phyloP scores from a whole-genome alignment of 1,284 basidiomycete genomes.

The Hymenochaete sp. region DNA sequence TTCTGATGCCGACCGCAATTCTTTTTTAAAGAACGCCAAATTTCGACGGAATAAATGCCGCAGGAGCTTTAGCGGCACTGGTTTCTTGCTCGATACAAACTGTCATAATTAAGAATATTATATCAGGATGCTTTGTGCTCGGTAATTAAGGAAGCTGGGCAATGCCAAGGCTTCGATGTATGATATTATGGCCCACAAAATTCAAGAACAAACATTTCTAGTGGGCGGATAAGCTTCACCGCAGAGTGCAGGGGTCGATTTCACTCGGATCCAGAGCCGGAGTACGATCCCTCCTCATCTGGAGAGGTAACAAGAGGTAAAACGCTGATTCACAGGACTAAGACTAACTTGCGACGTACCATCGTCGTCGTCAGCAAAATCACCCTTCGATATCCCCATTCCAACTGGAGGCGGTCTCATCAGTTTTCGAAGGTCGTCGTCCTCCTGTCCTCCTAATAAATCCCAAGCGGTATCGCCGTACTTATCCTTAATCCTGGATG shows the following conservation, averaged over 20 bases:
- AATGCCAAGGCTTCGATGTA: too few species aligned
- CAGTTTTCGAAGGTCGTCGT: conserved; percentile 39
- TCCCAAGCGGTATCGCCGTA: conserved; percentile 53
- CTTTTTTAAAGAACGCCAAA: too few species aligned
- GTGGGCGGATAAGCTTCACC: too few species aligned
- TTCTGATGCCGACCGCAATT: too few species aligned
- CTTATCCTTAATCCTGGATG: conserved; percentile 65
- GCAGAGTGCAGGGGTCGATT: conserved; percentile 1
- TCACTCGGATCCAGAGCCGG: conserved; percentile 20
- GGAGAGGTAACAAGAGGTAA: conserved; percentile 25
- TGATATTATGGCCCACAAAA: too few species aligned
- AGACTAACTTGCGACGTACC: neutral
- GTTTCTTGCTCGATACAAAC: too few species aligned
- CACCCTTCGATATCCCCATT: conserved; percentile 29
- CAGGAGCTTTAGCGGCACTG: too few species aligned
- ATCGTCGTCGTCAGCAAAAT: conserved; percentile 36
- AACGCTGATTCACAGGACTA: neutral
- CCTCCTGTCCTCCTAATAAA: conserved; percentile 37
- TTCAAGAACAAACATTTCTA: neutral
- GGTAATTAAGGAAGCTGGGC: neutral
- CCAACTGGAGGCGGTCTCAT: conserved; percentile 46
- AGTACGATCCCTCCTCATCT: conserved; percentile 30
- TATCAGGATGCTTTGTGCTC: neutral
- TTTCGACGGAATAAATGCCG: too few species aligned
- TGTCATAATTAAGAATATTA: too few species aligned